Conservation (phyloP, 129 eudicot species). For the Artemisia argyi region DNA sequence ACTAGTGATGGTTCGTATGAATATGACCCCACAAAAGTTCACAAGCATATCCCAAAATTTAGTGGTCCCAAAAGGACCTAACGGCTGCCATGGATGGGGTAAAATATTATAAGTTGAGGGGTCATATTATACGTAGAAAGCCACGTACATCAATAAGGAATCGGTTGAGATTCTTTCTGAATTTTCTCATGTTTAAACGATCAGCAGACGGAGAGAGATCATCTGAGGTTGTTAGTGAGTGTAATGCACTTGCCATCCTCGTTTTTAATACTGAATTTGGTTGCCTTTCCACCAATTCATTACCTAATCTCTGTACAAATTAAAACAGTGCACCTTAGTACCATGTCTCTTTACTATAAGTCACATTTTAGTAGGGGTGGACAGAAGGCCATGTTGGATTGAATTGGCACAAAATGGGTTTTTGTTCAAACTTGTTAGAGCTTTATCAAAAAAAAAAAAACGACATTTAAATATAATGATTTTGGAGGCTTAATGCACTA, state of each 20-base stretch:
- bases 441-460: too few relatives aligned
- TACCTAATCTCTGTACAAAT: constrained; percentile 62
- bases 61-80: not conserved
- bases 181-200: constrained; percentile 75
- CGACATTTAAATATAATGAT: too few relatives aligned
- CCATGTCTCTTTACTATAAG: too few relatives aligned
- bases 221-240: constrained; percentile 62
- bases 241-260: constrained; percentile 80
- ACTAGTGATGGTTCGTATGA: not conserved
- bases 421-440: too few relatives aligned
- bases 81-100: constrained; percentile 14
- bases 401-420: too few relatives aligned
- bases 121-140: constrained; percentile 74
- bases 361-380: too few relatives aligned
- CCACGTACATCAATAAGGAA: constrained; percentile 93
- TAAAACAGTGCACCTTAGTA: not conserved
- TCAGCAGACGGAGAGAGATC: constrained; percentile 70
- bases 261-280: constrained; percentile 50
- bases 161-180: constrained; percentile 77
- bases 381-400: too few relatives aligned
- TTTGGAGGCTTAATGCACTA: too few relatives aligned
- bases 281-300: constrained; percentile 82
- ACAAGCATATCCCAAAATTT: not conserved
- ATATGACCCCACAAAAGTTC: constrained; percentile 15
- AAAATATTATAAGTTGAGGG: not conserved